These are phyloP conservation scores for Omphalotus olearius DNA, from an alignment of 1,284 basidiomycete genomes.

Conservation along the genomic window DNA sequence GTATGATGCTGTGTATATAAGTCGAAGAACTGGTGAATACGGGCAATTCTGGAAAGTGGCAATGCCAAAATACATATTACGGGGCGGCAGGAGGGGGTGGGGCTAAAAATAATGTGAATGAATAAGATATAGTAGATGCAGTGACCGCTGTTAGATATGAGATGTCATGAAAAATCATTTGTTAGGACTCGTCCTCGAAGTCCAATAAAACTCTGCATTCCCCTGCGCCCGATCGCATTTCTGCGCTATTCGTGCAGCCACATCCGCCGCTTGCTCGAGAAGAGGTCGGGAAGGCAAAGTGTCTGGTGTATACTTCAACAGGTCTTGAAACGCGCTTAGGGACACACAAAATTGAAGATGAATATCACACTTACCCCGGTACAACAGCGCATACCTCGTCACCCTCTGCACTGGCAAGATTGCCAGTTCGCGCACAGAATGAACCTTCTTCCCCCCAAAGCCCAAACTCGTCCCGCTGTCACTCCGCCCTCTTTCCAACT, in stretches of 20 bases:
- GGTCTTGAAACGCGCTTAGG: slow-evolving; percentile 24
- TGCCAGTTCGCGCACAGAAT: slow-evolving; percentile 53
- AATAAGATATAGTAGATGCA: too few species aligned
- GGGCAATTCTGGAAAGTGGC: too few species aligned
- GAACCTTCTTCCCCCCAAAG: slow-evolving; percentile 23
- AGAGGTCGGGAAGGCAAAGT: slow-evolving; percentile 33
- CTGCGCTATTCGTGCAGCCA: slow-evolving; percentile 54
- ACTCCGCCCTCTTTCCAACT: too few species aligned
- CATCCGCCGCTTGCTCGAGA: slow-evolving; percentile 57
- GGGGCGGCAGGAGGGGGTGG: too few species aligned
- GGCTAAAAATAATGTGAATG: too few species aligned
- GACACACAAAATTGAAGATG: slow-evolving; percentile 2
- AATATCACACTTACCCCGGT: slow-evolving; percentile 43
- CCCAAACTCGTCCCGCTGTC: too few species aligned
- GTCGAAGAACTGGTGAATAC: too few species aligned
- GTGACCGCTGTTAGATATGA: too few species aligned
- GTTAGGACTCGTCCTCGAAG: background rate
- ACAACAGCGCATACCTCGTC: slow-evolving; percentile 66
- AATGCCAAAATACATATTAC: too few species aligned
- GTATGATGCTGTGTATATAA: too few species aligned
- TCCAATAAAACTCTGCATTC: slow-evolving; percentile 48
- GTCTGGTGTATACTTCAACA: slow-evolving; percentile 33
- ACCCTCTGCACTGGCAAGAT: slow-evolving; percentile 68
- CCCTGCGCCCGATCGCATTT: slow-evolving; percentile 63
- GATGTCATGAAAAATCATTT: too few species aligned